Base-by-base conservation (phyloP, 768 basidiomycete species). In the Punctularia strigosozonata region DNA sequence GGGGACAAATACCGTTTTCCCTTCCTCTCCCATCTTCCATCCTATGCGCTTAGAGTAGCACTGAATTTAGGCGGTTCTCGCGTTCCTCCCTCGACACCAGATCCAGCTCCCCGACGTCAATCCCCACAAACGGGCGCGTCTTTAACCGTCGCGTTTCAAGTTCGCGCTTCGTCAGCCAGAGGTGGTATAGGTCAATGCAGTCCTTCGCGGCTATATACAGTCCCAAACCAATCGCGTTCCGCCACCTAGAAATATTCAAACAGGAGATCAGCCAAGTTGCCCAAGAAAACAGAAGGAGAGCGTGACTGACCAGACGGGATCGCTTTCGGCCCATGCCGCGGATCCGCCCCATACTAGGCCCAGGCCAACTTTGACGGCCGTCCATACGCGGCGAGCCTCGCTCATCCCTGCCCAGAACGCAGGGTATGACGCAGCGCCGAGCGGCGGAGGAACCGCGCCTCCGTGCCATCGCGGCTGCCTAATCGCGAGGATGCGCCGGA, bases 191-290 rank as follows among this genome's bases (percentile, higher is more conserved):
- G 26, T 79, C 69, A 1, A 82, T 31, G 36, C 75, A 75, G 42
- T 86, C 84, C 52, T 77, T 81, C 6, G 66, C 80, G 41, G 79
- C 64, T 4, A 79, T 63, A 51, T 82, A 85, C 6, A 83, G 46
- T 0, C 78, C 80, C 1, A 84, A 60, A 0, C 82, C 82, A 32
- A 85, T 49, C 5, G 72, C 60, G 50, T 85, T 85, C 37, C 82
- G 63, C 80, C 80, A 73, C 65, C 67, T 68, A 41, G 5, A n/a
- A 33, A 14, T 19, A 19, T 10, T 8, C 19, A 43, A 20, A 19
- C 18, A 15, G 19, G 17, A 39, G 21, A 14, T 25, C 13, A 41
- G 7, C 22, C 34, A 7, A 4, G 28, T 13, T 21, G n/a, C 24
- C 30, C 20, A 25, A 17, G 17, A 37, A 28, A 38, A 21, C 28